phyloP scores from a whole-genome alignment of 2,329 filamentous ascomycete genomes.

The Metarhizium guizhouense region DNA sequence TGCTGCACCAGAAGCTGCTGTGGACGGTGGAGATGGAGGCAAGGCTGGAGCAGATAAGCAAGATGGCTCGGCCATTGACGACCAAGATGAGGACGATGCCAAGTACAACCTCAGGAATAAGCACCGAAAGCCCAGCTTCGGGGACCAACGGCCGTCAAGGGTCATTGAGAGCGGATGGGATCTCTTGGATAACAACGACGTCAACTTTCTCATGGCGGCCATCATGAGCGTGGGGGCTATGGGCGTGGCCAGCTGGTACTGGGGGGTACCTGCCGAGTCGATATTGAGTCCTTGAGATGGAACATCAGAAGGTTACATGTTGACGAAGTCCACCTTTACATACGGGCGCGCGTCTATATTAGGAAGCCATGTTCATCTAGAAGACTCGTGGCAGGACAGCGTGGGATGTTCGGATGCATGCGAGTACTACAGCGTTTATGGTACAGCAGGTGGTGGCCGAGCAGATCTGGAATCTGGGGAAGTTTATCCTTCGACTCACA shows the following conservation, averaged over 20 bases:
- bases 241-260: constrained; percentile 51
- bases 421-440: background rate
- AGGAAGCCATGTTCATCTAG: background rate
- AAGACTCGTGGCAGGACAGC: background rate
- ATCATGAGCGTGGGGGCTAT: constrained; percentile 75
- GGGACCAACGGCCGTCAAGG: constrained; percentile 50
- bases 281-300: background rate
- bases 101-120: constrained; percentile 42
- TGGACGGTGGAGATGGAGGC: constrained; percentile 13
- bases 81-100: constrained; percentile 26
- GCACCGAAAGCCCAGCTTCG: constrained; percentile 42
- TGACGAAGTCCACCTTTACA: background rate
- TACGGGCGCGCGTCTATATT: background rate
- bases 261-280: constrained; percentile 43
- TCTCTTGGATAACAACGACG: constrained; percentile 86
- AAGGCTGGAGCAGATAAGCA: constrained; percentile 31
- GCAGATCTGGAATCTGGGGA: background rate
- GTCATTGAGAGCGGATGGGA: constrained; percentile 59
- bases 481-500: background rate
- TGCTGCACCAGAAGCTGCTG: background rate
- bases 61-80: constrained; percentile 22
- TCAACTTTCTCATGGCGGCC: constrained; percentile 87
- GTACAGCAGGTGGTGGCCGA: background rate
- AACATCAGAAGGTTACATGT: background rate
- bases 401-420: background rate